Evolutionary conservation across 2,329 filamentous ascomycete genomes (phyloP).

Genomic region (Beauveria varroae): DNA sequence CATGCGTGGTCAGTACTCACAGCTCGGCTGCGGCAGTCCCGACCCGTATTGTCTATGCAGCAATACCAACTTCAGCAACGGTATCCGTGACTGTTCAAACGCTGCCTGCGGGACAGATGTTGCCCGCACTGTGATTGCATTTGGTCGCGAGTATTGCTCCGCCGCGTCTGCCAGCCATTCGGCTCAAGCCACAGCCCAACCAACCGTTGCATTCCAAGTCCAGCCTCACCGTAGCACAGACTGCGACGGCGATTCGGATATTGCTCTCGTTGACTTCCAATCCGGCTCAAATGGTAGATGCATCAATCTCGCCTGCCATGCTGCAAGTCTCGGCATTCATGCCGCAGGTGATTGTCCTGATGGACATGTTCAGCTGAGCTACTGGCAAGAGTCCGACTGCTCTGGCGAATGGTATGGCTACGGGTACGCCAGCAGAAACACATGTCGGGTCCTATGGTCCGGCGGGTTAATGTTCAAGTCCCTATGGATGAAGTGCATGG

Average conservation of each 20-base stretch:
- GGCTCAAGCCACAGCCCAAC: neutral
- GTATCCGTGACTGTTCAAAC: conserved; percentile 14
- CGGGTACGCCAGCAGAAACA: neutral
- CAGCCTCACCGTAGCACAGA: neutral
- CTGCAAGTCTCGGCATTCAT: neutral
- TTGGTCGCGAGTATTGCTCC: conserved; percentile 6
- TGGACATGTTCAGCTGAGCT: neutral
- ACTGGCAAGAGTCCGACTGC: neutral
- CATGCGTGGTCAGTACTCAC: conserved; percentile 11
- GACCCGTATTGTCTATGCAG: conserved; percentile 13
- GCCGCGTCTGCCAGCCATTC: conserved; percentile 3
- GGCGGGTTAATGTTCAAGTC: neutral
- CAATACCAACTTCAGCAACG: conserved; percentile 14
- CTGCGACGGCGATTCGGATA: neutral
- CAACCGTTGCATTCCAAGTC: neutral
- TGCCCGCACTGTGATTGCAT: conserved; percentile 13
- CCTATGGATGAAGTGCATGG: neutral
- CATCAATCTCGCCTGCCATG: neutral
- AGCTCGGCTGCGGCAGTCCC: conserved; percentile 6
- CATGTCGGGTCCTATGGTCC: neutral
- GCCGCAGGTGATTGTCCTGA: neutral
- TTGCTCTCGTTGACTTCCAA: neutral
- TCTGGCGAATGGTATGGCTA: neutral
- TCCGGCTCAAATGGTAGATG: neutral
- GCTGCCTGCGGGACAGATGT: conserved; percentile 7